Conservation (phyloP, 2,329 filamentous ascomycete species). For the Clonostachys solani region DNA sequence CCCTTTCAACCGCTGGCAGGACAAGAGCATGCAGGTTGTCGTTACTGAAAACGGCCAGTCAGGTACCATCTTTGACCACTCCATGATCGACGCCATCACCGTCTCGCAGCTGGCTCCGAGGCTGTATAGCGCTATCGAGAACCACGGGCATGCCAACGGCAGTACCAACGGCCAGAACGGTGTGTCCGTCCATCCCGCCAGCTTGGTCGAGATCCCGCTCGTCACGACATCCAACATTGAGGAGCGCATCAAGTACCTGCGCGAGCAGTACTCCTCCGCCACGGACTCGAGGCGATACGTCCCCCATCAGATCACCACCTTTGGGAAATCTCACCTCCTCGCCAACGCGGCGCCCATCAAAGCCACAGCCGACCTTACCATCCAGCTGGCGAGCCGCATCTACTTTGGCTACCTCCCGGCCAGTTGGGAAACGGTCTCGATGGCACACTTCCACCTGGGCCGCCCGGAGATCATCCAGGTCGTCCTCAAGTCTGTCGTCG, state of each 20-base stretch:
- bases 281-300: not conserved
- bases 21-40: slow-evolving; percentile 6
- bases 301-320: not conserved
- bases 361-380: not conserved
- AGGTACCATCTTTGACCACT: slow-evolving; percentile 4
- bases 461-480: slow-evolving; percentile 5
- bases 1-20: slow-evolving; percentile 7
- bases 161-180: not conserved
- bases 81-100: slow-evolving; percentile 5
- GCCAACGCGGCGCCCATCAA: not conserved
- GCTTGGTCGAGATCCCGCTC: not conserved
- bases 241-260: not conserved
- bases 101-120: not conserved
- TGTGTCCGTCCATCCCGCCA: not conserved
- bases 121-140: not conserved
- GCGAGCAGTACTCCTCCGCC: not conserved
- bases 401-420: slow-evolving; percentile 3
- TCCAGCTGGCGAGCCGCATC: not conserved
- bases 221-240: not conserved
- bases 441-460: slow-evolving; percentile 1
- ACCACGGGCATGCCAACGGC: not conserved
- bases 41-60: slow-evolving; percentile 5
- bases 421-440: slow-evolving; percentile 2
- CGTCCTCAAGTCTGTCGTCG: not conserved
- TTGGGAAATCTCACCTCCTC: not conserved